These are phyloP conservation scores for Spathaspora boniae DNA, from an alignment of 805 yeast genomes.

Conservation along the genomic window DNA sequence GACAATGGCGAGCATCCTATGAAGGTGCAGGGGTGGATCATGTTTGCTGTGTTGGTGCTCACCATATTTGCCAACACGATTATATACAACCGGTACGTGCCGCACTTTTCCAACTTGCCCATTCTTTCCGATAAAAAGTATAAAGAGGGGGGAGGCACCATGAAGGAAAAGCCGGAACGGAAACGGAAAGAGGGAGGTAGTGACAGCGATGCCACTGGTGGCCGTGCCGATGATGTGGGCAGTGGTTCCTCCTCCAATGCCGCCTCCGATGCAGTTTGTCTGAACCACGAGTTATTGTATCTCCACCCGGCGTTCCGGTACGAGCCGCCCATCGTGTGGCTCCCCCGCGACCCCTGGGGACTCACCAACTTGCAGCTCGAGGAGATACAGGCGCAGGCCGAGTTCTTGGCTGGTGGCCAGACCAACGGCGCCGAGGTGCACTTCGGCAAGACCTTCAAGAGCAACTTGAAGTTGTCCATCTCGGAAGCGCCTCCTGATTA, in stretches of 20 bases:
- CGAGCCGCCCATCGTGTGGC: slow-evolving; percentile 36
- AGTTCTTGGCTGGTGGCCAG: slow-evolving; percentile 18
- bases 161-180: too few relatives aligned
- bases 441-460: slow-evolving; percentile 11
- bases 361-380: slow-evolving; percentile 20
- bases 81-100: slow-evolving; percentile 40
- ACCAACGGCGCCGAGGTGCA: slow-evolving; percentile 24
- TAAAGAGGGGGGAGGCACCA: slow-evolving; percentile 2
- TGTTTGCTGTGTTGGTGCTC: slow-evolving; percentile 46
- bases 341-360: slow-evolving; percentile 36
- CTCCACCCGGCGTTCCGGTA: slow-evolving; percentile 38
- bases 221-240: too few relatives aligned
- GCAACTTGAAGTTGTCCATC: slow-evolving; percentile 15
- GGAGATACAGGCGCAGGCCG: slow-evolving; percentile 14
- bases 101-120: slow-evolving; percentile 29
- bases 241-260: too few relatives aligned
- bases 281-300: slow-evolving; percentile 24
- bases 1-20: slow-evolving; percentile 40
- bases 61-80: slow-evolving; percentile 60
- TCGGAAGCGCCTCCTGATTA: slow-evolving; percentile 33
- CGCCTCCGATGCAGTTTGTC: slow-evolving; percentile 12
- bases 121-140: slow-evolving; percentile 17
- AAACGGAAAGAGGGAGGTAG: not conserved
- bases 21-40: slow-evolving; percentile 48
- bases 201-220: not conserved